phyloP scores from a whole-genome alignment of 2,329 filamentous ascomycete species.

The Parascedosporium putredinis region DNA sequence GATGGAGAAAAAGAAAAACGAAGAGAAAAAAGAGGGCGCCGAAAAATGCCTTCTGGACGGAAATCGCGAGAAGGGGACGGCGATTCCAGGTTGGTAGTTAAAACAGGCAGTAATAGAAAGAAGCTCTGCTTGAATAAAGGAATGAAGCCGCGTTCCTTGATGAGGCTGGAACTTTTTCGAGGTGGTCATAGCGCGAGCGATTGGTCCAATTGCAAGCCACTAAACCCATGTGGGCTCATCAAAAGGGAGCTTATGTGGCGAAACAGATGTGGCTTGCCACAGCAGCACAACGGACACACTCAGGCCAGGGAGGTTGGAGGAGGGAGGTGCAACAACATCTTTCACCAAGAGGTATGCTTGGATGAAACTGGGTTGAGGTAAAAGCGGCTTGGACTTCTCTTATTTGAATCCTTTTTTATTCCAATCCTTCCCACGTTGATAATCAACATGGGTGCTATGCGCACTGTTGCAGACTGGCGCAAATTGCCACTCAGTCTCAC shows the following conservation, averaged over 20 bases:
- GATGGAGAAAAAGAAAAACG: background rate
- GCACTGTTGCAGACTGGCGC: slow-evolving; percentile 61
- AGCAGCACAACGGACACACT: too few species aligned
- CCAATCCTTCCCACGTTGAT: background rate
- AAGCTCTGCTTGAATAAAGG: background rate
- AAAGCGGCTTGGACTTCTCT: too few species aligned
- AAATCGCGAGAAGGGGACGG: too few species aligned
- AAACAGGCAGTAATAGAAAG: background rate
- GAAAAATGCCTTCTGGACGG: too few species aligned
- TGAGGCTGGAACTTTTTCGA: slow-evolving; percentile 9
- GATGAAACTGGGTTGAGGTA: too few species aligned
- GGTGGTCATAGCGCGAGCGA: background rate
- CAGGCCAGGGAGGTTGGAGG: too few species aligned
- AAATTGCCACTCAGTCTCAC: slow-evolving; percentile 73
- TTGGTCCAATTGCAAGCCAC: background rate
- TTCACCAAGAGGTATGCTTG: too few species aligned
- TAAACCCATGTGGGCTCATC: background rate
- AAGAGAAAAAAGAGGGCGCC: slow-evolving; percentile 6
- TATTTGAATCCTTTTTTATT: background rate
- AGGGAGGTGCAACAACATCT: too few species aligned
- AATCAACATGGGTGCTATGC: background rate
- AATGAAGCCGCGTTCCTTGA: background rate
- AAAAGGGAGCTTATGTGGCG: background rate
- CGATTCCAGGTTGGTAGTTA: background rate
- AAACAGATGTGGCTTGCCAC: too few species aligned